Base-by-base conservation (phyloP, 306 rosid genomes). In the Vicia sativa region DNA sequence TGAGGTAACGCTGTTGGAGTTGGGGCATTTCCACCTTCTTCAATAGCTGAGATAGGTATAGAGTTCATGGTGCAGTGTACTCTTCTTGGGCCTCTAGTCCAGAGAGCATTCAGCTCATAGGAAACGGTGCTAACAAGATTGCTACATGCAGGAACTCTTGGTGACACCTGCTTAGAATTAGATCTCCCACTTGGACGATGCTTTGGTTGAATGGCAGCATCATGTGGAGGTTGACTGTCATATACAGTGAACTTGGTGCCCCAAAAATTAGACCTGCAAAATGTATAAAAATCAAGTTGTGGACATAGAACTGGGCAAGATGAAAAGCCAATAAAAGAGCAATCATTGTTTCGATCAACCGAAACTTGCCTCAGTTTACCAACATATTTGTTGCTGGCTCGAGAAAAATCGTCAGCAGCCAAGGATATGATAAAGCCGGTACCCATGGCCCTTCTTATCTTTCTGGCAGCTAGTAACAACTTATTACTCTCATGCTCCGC, bases 41-140 rank as follows among this genome's bases (percentile, higher is more conserved):
- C 79, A 53, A 85, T 80, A 53, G 88, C 83, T 26, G 88, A 80
- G 58, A 83, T 39, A 4, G 88, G 88, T 74, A 85, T 83, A 19
- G 95, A 79, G 61, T 74, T 75, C 90, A 87, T 83, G 54, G 49
- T 44, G 72, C 90, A 85, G 45, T 85, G 78, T 88, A 87, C 83
- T 83, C 90, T 81, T 77, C 95, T 82, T 34, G 95, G 95, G n/a
- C 90, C 95, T 75, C 90, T 83, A 0, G 92, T 73, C 57, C 89
- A 83, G 43, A 84, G 87, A 68, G 85, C 78, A 67, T 84, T 87
- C 65, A 84, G 83, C 75, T 82, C 89, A 5, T 84, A 87, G 71
- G 78, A 63, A 38, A 84, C 48, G 26, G 78, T 57, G 45, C 84
- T 81, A 9, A 70, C 72, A 58, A 45, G 76, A 76, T 84, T 78